A percentile compares a stretch with the other conserved stretches of the same genome.
These are phyloP conservation scores for Butyriboletus loyo DNA, from an alignment of 768 basidiomycete species.

Conservation along the genomic window DNA sequence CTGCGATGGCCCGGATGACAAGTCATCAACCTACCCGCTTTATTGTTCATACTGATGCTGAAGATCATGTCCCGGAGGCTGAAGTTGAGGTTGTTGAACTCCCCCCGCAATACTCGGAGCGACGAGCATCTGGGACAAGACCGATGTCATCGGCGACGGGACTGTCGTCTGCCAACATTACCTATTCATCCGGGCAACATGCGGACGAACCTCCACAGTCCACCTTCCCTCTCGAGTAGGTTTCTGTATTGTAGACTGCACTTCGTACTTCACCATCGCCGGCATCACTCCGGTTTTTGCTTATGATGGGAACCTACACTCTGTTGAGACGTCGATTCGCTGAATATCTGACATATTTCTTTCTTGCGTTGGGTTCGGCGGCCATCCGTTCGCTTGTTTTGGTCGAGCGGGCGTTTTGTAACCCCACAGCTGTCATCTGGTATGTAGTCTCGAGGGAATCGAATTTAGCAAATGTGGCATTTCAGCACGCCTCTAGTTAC, in stretches of 20 bases:
- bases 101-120: constrained; percentile 70
- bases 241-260: constrained; percentile 1
- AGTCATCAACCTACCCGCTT: constrained; percentile 47
- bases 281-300: background rate
- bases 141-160: constrained; percentile 12
- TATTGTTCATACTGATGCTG: constrained; percentile 67
- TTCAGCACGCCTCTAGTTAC: constrained; percentile 9
- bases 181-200: constrained; percentile 12
- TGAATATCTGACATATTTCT: constrained; percentile 7
- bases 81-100: constrained; percentile 62
- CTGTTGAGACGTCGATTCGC: background rate
- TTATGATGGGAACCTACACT: background rate
- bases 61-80: constrained; percentile 47
- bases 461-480: constrained; percentile 1
- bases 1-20: constrained; percentile 48
- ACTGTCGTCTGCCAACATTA: constrained; percentile 5
- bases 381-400: constrained; percentile 10
- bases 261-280: background rate
- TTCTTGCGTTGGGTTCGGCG: background rate
- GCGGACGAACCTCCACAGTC: constrained; percentile 1
- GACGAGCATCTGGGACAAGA: constrained; percentile 31
- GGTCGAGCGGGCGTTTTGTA: background rate
- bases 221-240: background rate
- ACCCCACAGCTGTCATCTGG: background rate
- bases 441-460: background rate